Evolutionary conservation across 257 asterid species (phyloP), one percentile per base, ranked within the genome.

Genomic region (Scutellaria minor): DNA sequence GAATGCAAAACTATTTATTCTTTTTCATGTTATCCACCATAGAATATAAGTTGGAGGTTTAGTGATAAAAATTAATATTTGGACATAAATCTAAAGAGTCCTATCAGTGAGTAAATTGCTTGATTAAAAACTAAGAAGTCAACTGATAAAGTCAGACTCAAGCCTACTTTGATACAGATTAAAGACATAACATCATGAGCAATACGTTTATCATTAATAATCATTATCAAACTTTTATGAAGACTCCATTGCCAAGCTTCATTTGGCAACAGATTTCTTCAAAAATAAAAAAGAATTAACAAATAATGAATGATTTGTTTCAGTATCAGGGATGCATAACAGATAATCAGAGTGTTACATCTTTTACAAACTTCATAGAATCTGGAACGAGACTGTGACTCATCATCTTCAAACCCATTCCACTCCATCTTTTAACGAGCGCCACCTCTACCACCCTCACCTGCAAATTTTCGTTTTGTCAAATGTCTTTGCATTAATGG

Each of bases 391-490:
- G 88, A 53, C 61, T 57, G 80, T 88, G 95, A 70, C 60, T 71
- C 54, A 54, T 71, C 71, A 84, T 77, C 81, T 87, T 84, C 78
- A 83, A 56, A 58, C 87, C 90, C 53, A 80, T 72, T 7, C 58
- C 81, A 1, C 78, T 69, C 96, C 95, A 90, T 50, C 74, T 76
- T 42, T 80, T 77, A 13, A 88, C 83, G 10, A 90, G 78, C 65
- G 86, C 86, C 54, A 81, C 84, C 76, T 90, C 95, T 48, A 90
- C 73, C 77, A 75, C 56, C 83, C 95, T 85, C 75, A 90, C 88
- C 96, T 90, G 89, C 69, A 76, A 73, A 73, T 71, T 81, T 67
- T 15, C 9, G 20, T 41, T 57, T 14, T 7, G 37, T 67, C 58
- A 75, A 47, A 66, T 48, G 69, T 58, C 75, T 55, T 11, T 18